Base-by-base conservation (phyloP, 1,284 basidiomycete species). In the Ganoderma boninense region DNA sequence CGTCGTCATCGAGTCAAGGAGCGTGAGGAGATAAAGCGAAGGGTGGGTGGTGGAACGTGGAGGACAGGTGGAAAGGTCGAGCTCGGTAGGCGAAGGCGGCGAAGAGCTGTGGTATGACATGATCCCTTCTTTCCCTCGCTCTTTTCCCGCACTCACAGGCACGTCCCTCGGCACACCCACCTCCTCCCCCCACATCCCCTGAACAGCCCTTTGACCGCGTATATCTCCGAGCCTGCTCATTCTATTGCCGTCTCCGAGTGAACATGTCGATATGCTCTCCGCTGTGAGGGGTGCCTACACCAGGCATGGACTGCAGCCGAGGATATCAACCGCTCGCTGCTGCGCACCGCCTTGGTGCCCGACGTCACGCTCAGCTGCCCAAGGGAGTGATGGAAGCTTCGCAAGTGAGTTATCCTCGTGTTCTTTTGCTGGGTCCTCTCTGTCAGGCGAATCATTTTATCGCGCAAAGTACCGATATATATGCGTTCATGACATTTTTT, bases 1-100 rank as follows among this genome's bases (percentile, higher is more conserved):
- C 40, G 49, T 44, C 23, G 68, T 69, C 69, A 69, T 69, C 65
- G 65, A 64, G 42, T 52, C 56, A 69, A 69, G 42, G 72, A 70
- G 68, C 65, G 73, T 74, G 70, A 67, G 62, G 69, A 52, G 14
- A 11, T 35, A 29, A 62, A 49, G 62, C 32, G 54, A 60, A 32
- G 29, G 38, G 43, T 42, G 32, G 43, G 23, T 26, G 23, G 26
- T 46, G 60, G 32, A 44, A n/a, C 20, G 62, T 32, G 29, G 18
- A 46, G 26, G 44, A 35, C 44, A 2, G 44, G 54, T 16, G 29
- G 14, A 35, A 52, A 32, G 18, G 29, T 35, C 26, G 62, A 49
- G 44, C 62, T 52, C 60, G 60, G 60, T 62, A 62, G n/a, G 20
- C 40, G 38, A 43, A 42, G 60, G 35, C 20, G 11, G 8, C 7